Evolutionary conservation across 148 eudicot genomes (phyloP), one percentile per base, ranked within the genome.

Genomic region (Heliamphora exappendiculata): DNA sequence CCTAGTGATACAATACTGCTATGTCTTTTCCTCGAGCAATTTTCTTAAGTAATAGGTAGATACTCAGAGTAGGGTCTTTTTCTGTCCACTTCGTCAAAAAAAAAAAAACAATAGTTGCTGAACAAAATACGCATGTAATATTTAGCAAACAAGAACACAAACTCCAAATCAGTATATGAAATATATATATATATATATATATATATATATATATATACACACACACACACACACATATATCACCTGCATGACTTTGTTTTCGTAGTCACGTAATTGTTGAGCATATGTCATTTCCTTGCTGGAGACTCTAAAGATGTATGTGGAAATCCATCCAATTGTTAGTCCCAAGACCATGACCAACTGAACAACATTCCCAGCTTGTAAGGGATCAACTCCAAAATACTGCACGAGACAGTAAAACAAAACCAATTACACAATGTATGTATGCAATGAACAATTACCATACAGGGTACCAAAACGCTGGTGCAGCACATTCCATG

Each of bases 251-350:
- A 94, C 97, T 94, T 92, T 92, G 87, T 39, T 77, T 80, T 94
- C 98, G 42, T 94, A 94, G 84, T 94, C 96, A 33, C 97, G 95
- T 82, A 94, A 75, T 78, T 94, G 98, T 82, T 90, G 87, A 68
- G 93, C 98, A 79, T 94, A 94, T n/a, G 98, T 92, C 98, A 94
- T 94, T 75, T 94, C 97, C 85, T 92, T 94, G 82, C 85, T 94
- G 70, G 98, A 93, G 67, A 94, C 98, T 82, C 98, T 85, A 76
- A 94, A 87, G 74, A 94, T 86, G 84, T 94, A 94, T 41, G 97
- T 89, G 1, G 92, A 94, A 70, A 94, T 94, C 98, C 98, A 94
- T 76, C 97, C 98, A 70, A 94, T n/a, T 41, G 95, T 92, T 76
- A 94, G 90, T 47, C 98, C 98, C 82, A 94, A 84, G 54, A 94